Conservation (phyloP, 75 land plant species). For the Cryptomeria japonica region DNA sequence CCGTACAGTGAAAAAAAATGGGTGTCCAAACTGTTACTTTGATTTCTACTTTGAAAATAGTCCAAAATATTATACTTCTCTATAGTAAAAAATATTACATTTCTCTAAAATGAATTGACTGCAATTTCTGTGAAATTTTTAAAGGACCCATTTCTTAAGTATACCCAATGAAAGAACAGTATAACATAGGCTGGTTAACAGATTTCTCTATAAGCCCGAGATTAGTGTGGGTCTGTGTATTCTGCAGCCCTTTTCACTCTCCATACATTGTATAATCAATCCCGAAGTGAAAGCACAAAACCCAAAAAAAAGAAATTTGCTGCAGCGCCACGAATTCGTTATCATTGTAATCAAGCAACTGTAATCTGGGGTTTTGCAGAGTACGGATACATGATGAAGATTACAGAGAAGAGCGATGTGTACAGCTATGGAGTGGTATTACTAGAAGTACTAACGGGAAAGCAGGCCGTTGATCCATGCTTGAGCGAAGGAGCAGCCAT, state of each 20-base stretch:
- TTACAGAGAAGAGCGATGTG: slow-evolving; percentile 90
- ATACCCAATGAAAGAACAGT: neutral
- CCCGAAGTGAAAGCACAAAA: neutral
- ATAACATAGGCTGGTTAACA: neutral
- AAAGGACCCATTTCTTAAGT: too few relatives aligned
- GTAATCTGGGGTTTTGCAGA: slow-evolving; percentile 39
- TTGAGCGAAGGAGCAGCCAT: slow-evolving; percentile 52
- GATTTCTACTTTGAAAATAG: too few relatives aligned
- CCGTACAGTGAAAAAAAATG: too few relatives aligned
- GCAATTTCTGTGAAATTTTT: too few relatives aligned
- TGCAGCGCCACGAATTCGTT: neutral
- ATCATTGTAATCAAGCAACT: neutral
- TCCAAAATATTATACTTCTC: too few relatives aligned
- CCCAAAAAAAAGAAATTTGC: neutral
- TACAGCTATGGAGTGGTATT: slow-evolving; percentile 86
- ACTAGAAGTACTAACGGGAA: slow-evolving; percentile 77
- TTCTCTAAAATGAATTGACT: too few relatives aligned
- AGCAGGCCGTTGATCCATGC: slow-evolving; percentile 54
- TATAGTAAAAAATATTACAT: too few relatives aligned
- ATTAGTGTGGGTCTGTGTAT: neutral
- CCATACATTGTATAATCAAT: too few relatives aligned
- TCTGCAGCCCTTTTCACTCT: too few relatives aligned
- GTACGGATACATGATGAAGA: slow-evolving; percentile 81
- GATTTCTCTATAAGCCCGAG: neutral
- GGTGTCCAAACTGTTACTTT: too few relatives aligned